These are phyloP conservation scores for maize (Zea mays) DNA, from an alignment of 176 grass and related monocot genomes.

Conservation along the genomic window DNA sequence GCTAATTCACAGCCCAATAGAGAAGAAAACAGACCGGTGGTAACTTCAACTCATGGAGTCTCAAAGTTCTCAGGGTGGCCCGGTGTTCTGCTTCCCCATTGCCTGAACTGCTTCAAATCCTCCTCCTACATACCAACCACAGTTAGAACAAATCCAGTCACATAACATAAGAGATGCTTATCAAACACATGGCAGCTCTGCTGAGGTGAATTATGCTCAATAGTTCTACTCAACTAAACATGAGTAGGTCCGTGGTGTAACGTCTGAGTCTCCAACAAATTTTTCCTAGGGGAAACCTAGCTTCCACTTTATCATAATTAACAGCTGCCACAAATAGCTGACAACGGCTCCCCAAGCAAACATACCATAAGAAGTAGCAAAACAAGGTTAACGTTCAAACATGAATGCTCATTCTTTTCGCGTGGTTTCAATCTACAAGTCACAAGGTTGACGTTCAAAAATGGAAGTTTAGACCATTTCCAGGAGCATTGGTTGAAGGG, in stretches of 20 bases:
- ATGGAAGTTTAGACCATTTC: constrained; percentile 62
- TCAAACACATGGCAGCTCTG: not conserved
- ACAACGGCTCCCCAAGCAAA: too few species aligned
- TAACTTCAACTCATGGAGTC: constrained; percentile 96
- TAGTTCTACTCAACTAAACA: constrained; percentile 15
- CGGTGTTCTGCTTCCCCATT: constrained; percentile 96
- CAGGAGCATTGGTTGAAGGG: constrained; percentile 87
- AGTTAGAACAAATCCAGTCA: constrained; percentile 11
- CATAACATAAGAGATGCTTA: not conserved
- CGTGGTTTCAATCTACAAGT: too few species aligned
- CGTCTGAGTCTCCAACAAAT: constrained; percentile 16
- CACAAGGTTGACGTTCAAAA: too few species aligned
- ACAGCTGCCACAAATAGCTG: too few species aligned
- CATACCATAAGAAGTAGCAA: too few species aligned
- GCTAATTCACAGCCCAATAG: constrained; percentile 20
- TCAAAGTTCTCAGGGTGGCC: constrained; percentile 98
- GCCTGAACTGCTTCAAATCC: constrained; percentile 93
- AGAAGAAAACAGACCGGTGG: constrained; percentile 67
- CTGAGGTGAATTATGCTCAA: not conserved
- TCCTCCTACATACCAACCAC: constrained; percentile 48
- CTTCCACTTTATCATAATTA: not conserved
- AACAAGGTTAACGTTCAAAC: too few species aligned
- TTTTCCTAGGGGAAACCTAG: not conserved
- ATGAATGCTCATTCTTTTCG: too few species aligned
- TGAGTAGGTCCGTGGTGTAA: not conserved